Evolutionary conservation across 495 filamentous ascomycete genomes (phyloP).

Genomic region (Sporormia fimetaria): DNA sequence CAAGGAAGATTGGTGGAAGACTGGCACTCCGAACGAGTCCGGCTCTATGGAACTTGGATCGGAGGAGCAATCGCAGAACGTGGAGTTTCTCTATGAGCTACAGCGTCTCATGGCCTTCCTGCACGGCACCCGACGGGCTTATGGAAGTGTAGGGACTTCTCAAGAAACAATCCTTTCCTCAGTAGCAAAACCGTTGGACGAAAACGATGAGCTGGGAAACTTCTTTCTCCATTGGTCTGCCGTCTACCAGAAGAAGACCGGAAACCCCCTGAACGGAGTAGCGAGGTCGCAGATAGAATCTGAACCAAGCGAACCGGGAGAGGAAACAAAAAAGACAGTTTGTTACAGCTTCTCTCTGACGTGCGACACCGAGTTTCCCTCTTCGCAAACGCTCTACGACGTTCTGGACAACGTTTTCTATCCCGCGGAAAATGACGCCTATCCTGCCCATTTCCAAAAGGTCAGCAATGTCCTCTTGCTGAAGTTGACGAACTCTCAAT

Average conservation of each 20-base stretch:
- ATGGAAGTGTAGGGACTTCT: conserved; percentile 54
- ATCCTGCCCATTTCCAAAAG: conserved; percentile 40
- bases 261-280: too few species aligned
- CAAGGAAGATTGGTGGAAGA: conserved; percentile 78
- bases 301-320: too few species aligned
- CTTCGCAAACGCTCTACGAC: conserved; percentile 52
- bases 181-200: too few species aligned
- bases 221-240: too few species aligned
- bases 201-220: too few species aligned
- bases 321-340: conserved; percentile 43
- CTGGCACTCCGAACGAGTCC: conserved; percentile 48
- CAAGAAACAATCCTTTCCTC: too few species aligned
- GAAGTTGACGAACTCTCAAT: conserved; percentile 40
- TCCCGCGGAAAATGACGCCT: conserved; percentile 40
- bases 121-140: conserved; percentile 65
- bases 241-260: too few species aligned
- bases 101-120: conserved; percentile 85
- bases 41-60: conserved; percentile 43
- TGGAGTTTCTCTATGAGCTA: conserved; percentile 42
- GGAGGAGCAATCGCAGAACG: conserved; percentile 36
- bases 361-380: conserved; percentile 25
- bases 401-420: conserved; percentile 57
- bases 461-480: conserved; percentile 60
- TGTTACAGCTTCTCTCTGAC: conserved; percentile 35
- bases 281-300: too few species aligned